These are phyloP conservation scores for Clavariopsis aquatica DNA, from an alignment of 495 filamentous ascomycete species.

Conservation along the genomic window DNA sequence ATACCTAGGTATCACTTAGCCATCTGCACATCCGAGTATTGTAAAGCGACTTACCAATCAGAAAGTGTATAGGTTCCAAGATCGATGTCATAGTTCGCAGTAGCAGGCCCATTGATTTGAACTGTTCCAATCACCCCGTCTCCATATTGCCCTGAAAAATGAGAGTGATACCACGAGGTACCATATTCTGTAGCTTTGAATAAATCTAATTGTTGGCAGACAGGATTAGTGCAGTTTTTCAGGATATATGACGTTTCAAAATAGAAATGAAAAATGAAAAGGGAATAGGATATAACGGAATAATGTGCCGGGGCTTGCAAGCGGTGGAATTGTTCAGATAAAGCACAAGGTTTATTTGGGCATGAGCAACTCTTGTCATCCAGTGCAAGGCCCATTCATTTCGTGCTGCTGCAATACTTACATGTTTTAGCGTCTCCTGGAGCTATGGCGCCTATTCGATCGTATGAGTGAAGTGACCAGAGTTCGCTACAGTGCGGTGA, in stretches of 20 bases:
- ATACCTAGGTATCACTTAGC: constrained; percentile 22
- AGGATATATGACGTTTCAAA: too few relatives aligned
- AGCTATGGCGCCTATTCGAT: constrained; percentile 36
- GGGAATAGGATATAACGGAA: too few relatives aligned
- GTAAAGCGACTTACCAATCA: constrained; percentile 38
- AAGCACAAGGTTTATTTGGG: too few relatives aligned
- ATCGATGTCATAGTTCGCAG: constrained; percentile 47
- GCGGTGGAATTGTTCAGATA: too few relatives aligned
- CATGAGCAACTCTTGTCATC: too few relatives aligned
- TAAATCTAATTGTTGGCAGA: too few relatives aligned
- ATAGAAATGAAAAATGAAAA: too few relatives aligned
- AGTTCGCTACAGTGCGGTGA: neutral
- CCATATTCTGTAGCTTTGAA: constrained; percentile 45
- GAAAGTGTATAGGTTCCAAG: constrained; percentile 39
- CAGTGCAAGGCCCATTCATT: too few relatives aligned
- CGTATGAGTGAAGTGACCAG: neutral
- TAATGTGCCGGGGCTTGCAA: too few relatives aligned
- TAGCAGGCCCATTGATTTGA: constrained; percentile 45
- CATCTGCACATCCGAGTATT: neutral
- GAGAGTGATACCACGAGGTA: constrained; percentile 46
- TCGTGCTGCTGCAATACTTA: too few relatives aligned
- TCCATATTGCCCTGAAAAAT: constrained; percentile 44
- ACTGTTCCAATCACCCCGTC: constrained; percentile 44
- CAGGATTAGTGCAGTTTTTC: too few relatives aligned
- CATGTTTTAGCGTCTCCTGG: constrained; percentile 42